Conservation (phyloP, 768 basidiomycete species). For the Trametes sanguinea region DNA sequence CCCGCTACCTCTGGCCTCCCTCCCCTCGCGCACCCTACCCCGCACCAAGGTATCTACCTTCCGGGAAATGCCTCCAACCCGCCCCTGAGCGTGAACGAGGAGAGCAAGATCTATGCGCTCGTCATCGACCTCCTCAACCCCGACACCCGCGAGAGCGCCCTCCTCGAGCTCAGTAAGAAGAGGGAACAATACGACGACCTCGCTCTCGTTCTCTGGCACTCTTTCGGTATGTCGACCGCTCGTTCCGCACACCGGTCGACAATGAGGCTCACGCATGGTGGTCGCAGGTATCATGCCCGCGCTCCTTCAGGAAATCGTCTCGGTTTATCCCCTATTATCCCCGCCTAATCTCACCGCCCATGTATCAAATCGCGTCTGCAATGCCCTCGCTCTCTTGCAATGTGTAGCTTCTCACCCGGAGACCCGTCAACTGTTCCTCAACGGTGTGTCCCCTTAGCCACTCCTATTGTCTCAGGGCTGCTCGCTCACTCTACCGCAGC, state of each 20-base stretch:
- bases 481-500: slow-evolving; percentile 46
- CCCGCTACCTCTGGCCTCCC: slow-evolving; percentile 57
- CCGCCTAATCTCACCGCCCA: slow-evolving; percentile 97
- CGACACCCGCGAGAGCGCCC: slow-evolving; percentile 80
- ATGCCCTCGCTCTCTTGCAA: slow-evolving; percentile 94
- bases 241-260: neutral
- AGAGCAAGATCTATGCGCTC: slow-evolving; percentile 85
- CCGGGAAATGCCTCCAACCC: slow-evolving; percentile 30
- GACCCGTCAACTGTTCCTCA: slow-evolving; percentile 92
- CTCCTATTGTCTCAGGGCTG: neutral
- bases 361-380: slow-evolving; percentile 98
- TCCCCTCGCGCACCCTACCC: slow-evolving; percentile 54
- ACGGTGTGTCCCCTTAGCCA: slow-evolving; percentile 54
- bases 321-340: slow-evolving; percentile 93
- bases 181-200: slow-evolving; percentile 98
- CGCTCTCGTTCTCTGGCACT: slow-evolving; percentile 96
- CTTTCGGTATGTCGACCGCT: slow-evolving; percentile 70
- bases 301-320: slow-evolving; percentile 95
- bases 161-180: slow-evolving; percentile 97
- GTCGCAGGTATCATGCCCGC: slow-evolving; percentile 92
- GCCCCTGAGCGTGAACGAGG: slow-evolving; percentile 44
- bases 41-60: slow-evolving; percentile 35
- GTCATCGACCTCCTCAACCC: slow-evolving; percentile 88
- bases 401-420: slow-evolving; percentile 98
- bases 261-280: neutral